These are phyloP conservation scores for Melaleuca alternifolia DNA, from an alignment of 345 rosid genomes.

Conservation along the genomic window DNA sequence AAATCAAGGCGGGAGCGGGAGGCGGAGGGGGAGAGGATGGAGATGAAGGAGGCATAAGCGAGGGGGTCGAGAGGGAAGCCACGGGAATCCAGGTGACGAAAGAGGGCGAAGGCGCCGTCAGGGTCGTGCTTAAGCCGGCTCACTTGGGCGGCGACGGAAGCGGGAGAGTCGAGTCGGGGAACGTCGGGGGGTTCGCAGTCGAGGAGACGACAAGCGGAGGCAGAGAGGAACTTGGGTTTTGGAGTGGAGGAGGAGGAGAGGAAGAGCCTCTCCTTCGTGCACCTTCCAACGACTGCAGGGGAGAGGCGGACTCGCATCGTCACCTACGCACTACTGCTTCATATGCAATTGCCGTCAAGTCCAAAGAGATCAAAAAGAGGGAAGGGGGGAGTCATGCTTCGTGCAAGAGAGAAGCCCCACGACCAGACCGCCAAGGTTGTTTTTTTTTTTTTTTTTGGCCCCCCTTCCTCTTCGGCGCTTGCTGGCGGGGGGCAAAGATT, in stretches of 20 bases:
- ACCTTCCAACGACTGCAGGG: neutral
- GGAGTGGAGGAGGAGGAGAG: neutral
- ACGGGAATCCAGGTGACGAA: constrained; percentile 18
- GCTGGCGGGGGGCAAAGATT: too few relatives aligned
- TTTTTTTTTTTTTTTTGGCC: too few relatives aligned
- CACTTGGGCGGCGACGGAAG: neutral
- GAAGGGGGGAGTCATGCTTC: too few relatives aligned
- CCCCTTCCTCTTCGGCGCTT: too few relatives aligned
- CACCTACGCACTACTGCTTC: neutral
- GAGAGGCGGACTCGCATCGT: neutral
- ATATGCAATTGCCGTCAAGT: too few relatives aligned
- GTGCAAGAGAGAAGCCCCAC: too few relatives aligned
- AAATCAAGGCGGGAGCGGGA: constrained; percentile 30
- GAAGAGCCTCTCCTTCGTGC: neutral
- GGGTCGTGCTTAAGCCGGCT: neutral
- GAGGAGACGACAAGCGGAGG: neutral
- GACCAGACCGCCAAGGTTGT: too few relatives aligned
- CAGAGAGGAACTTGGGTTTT: neutral
- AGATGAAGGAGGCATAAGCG: constrained; percentile 14
- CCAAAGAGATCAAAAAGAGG: too few relatives aligned
- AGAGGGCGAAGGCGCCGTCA: constrained; percentile 36
- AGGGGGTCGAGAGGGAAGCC: constrained; percentile 34
- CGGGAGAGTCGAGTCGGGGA: neutral
- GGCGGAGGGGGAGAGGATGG: constrained; percentile 30
- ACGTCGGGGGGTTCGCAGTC: neutral